Evolutionary conservation across 192 early-diverging fungal genomes (phyloP).

Genomic region (Geosiphon pyriformis): DNA sequence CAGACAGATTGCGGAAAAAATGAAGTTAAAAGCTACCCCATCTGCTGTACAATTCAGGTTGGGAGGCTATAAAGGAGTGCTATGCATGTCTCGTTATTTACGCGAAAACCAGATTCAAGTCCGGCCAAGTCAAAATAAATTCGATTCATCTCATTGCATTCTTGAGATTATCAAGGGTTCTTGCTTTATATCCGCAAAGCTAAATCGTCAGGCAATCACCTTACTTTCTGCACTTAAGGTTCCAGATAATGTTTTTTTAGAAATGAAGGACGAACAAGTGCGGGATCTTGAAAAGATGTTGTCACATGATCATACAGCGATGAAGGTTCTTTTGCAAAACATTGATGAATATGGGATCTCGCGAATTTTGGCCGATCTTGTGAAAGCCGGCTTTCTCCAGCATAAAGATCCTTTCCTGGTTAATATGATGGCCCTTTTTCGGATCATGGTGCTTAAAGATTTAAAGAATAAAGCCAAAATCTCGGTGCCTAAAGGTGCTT

Average conservation of each 20-base stretch:
- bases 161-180: slow-evolving; percentile 60
- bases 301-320: slow-evolving; percentile 29
- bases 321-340: slow-evolving; percentile 34
- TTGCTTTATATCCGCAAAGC: slow-evolving; percentile 41
- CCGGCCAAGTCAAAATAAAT: slow-evolving; percentile 55
- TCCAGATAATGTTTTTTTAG: slow-evolving; percentile 48
- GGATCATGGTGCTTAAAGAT: slow-evolving; percentile 39
- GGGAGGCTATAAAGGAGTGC: slow-evolving; percentile 61
- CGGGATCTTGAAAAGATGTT: slow-evolving; percentile 35
- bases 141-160: slow-evolving; percentile 39
- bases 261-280: slow-evolving; percentile 41
- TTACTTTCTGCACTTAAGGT: slow-evolving; percentile 54
- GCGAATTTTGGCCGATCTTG: slow-evolving; percentile 34
- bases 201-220: slow-evolving; percentile 65
- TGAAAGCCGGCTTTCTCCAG: slow-evolving; percentile 44
- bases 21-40: slow-evolving; percentile 39
- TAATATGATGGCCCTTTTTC: slow-evolving; percentile 41
- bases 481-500: slow-evolving; percentile 46
- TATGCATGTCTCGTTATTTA: slow-evolving; percentile 34
- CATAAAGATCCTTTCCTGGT: slow-evolving; percentile 38
- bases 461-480: slow-evolving; percentile 51
- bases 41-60: slow-evolving; percentile 70
- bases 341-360: slow-evolving; percentile 41
- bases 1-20: slow-evolving; percentile 28
- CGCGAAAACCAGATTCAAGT: slow-evolving; percentile 37